These are phyloP conservation scores for Nicotiana rustica DNA, from an alignment of 305 asterid species.

Conservation along the genomic window DNA sequence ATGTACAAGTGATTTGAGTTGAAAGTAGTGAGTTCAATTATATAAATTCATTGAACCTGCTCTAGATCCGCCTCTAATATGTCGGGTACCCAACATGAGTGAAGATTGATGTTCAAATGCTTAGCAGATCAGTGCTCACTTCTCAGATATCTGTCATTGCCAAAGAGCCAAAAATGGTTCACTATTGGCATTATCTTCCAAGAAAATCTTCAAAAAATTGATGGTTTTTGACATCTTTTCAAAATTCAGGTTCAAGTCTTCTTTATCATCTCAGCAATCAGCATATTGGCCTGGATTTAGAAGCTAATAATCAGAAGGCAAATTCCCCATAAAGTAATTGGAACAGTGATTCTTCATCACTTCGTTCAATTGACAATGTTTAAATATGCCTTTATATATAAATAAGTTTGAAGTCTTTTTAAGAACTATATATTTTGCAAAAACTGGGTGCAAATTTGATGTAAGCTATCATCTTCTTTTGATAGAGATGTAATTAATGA, in stretches of 20 bases:
- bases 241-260: background rate
- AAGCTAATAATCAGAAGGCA: too few relatives aligned
- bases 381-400: background rate
- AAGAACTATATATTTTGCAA: background rate
- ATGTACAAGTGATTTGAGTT: background rate
- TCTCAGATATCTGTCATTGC: conserved; percentile 33
- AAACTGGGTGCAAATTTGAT: too few relatives aligned
- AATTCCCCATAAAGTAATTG: background rate
- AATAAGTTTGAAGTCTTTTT: background rate
- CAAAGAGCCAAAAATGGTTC: conserved; percentile 26
- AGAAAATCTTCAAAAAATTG: background rate
- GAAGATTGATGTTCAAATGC: background rate
- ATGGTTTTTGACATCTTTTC: background rate
- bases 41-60: background rate
- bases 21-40: background rate
- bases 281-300: too few relatives aligned
- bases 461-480: too few relatives aligned
- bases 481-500: too few relatives aligned
- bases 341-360: background rate
- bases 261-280: background rate
- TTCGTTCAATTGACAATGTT: background rate
- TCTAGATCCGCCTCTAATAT: background rate
- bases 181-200: conserved; percentile 2
- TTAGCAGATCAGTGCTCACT: conserved; percentile 29
- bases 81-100: background rate